Conservation (phyloP, 2,329 filamentous ascomycete species). For the Fusarium armeniacum region DNA sequence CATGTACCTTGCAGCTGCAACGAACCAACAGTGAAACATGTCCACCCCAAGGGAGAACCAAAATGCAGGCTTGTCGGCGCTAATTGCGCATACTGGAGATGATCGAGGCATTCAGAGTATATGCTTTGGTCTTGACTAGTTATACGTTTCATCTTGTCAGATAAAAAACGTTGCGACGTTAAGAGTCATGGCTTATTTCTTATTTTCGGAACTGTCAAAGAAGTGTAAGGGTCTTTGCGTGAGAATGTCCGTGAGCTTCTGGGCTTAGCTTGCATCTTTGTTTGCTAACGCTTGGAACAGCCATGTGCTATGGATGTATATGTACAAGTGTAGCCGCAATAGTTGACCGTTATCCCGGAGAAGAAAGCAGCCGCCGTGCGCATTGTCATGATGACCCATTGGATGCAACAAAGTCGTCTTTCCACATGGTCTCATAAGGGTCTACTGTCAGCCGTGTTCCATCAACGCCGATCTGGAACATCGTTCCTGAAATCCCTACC, state of each 20-base stretch:
- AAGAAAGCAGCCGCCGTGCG: conserved; percentile 24
- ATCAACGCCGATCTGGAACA: conserved; percentile 40
- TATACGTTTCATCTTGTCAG: conserved; percentile 15
- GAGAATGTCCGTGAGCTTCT: conserved; percentile 3
- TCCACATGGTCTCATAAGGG: conserved; percentile 44
- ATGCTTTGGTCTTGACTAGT: conserved; percentile 9
- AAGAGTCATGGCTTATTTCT: background rate
- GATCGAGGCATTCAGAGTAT: background rate
- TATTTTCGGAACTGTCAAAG: background rate
- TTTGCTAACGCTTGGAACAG: background rate
- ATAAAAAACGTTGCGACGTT: background rate
- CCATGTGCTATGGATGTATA: background rate
- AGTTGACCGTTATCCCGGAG: background rate
- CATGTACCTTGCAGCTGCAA: conserved; percentile 41
- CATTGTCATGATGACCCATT: conserved; percentile 14
- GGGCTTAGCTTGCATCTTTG: conserved; percentile 9
- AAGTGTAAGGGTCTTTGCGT: conserved; percentile 2
- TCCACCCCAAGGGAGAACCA: conserved; percentile 24
- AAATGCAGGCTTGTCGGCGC: conserved; percentile 11
- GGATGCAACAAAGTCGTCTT: conserved; percentile 12
- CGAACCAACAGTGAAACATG: conserved; percentile 33
- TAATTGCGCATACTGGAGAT: background rate
- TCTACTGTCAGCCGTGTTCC: conserved; percentile 35
- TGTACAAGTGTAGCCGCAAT: background rate
- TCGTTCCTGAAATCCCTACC: conserved; percentile 30